Evolutionary conservation across 2,329 filamentous ascomycete genomes (phyloP), one percentile per base, ranked within the genome.

Genomic region (Xylariaceae sp.): DNA sequence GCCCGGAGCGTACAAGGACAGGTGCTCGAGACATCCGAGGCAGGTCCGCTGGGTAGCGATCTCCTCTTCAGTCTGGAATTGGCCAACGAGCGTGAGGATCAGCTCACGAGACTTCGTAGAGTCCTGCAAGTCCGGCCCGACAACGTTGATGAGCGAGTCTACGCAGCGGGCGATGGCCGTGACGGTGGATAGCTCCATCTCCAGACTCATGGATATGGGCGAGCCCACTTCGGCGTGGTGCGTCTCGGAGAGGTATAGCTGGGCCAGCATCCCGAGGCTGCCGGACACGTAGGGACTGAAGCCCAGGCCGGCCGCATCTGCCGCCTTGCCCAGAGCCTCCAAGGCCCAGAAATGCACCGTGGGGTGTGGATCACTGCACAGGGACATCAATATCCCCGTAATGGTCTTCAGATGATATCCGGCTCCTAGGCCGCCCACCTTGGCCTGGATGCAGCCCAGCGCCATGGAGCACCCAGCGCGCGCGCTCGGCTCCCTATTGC

Each of bases 351-450:
- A 95, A 62, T 98, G 92, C 7, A 98, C 92, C 1, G 86, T 82
- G 0, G 92, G 89, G 59, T 98, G 92, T 14, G 90, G 87, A 56
- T 98, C 92, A 52, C 89, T 95, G 60, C 88, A 90, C 8, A 98
- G 73, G 6, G 92, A 97, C 85, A 97, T 94, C n/a, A 98, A 69
- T 27, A 98, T 94, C 13, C 90, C 85, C n/a, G 96, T 76, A 34
- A 98, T 96, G 2, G 88, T 96, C 67, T 97, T 97, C 35, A 98
- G 73, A 59, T 98, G 92, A 53, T 92, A 88, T 3, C 89, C 88
- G 38, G 92, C 92, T 37, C 92, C 92, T 89, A 98, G 97, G 40
- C 92, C 90, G 41, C 92, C 94, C 23, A 98, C 85, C 60, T 95
- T 88, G 13, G 88, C 85, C 64, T 98, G 89, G 36, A 98, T 97